Base-by-base conservation (phyloP, 257 asterid species). In the Capsicum pubescens region DNA sequence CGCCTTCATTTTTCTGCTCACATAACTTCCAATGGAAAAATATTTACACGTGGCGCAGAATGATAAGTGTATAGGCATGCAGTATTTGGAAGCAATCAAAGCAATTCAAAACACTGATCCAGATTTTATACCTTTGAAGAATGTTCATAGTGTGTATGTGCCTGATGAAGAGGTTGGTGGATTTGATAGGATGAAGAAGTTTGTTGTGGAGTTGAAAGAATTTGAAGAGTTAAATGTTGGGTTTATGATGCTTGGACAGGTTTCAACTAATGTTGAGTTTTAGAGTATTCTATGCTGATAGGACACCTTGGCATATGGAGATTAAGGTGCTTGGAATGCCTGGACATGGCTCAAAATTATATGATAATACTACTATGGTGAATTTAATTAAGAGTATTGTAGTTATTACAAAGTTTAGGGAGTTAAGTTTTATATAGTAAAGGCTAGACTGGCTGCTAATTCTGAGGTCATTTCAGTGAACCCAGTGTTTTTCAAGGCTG, bases 161-260 rank as follows among this genome's bases (percentile, higher is more conserved):
- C 99, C 99, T 1, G 98, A 93, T 0, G 99, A 94, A 77, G 99
- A n/a, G n/a, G n/a, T n/a, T n/a, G n/a, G n/a, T n/a, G n/a, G n/a
- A n/a, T n/a, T n/a, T n/a, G n/a, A n/a, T n/a, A n/a, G n/a, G n/a
- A n/a, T n/a, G n/a, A n/a, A n/a, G n/a, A n/a, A n/a, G n/a, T n/a
- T n/a, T n/a, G n/a, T n/a, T n/a, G n/a, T n/a, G n/a, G n/a, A n/a
- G n/a, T n/a, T n/a, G n/a, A n/a, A n/a, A n/a, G n/a, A n/a, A n/a
- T n/a, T n/a, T n/a, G n/a, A n/a, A n/a, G n/a, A n/a, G n/a, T n/a
- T n/a, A n/a, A n/a, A n/a, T n/a, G n/a, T n/a, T n/a, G n/a, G n/a
- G n/a, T n/a, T n/a, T n/a, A n/a, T n/a, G n/a, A n/a, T n/a, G n/a
- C n/a, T n/a, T n/a, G n/a, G n/a, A n/a, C n/a, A n/a, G n/a, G n/a